These are phyloP conservation scores for Candida morakotiae DNA, from an alignment of 805 yeast genomes.

Conservation along the genomic window DNA sequence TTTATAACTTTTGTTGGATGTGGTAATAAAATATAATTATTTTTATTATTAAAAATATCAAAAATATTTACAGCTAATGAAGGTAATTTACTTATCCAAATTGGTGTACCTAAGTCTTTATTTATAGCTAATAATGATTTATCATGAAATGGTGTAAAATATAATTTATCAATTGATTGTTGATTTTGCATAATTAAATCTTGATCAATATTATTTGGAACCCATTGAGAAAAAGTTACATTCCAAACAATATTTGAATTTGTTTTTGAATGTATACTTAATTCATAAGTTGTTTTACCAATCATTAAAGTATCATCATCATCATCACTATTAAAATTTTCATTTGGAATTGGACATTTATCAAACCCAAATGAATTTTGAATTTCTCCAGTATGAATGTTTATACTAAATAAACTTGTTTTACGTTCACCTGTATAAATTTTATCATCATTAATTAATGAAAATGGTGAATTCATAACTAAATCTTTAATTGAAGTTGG, in stretches of 20 bases:
- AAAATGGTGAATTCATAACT: slow-evolving; percentile 81
- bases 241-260: slow-evolving; percentile 66
- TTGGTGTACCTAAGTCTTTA: slow-evolving; percentile 60
- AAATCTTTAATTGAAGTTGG: slow-evolving; percentile 78
- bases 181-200: slow-evolving; percentile 43
- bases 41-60: slow-evolving; percentile 52
- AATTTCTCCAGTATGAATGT: slow-evolving; percentile 71
- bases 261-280: slow-evolving; percentile 71
- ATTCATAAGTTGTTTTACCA: slow-evolving; percentile 70
- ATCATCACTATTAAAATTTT: slow-evolving; percentile 13
- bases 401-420: slow-evolving; percentile 71
- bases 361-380: slow-evolving; percentile 59
- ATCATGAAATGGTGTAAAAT: slow-evolving; percentile 82
- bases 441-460: slow-evolving; percentile 68
- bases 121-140: slow-evolving; percentile 74
- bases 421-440: slow-evolving; percentile 82
- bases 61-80: slow-evolving; percentile 72
- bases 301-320: slow-evolving; percentile 43
- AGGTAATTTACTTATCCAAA: slow-evolving; percentile 76
- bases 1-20: slow-evolving; percentile 56
- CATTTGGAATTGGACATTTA: slow-evolving; percentile 33
- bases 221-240: slow-evolving; percentile 85
- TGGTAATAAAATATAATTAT: slow-evolving; percentile 52
- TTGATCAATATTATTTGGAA: slow-evolving; percentile 79
- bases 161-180: slow-evolving; percentile 64